These are phyloP conservation scores for Crotalaria pallida DNA, from an alignment of 306 rosid genomes.

Conservation along the genomic window DNA sequence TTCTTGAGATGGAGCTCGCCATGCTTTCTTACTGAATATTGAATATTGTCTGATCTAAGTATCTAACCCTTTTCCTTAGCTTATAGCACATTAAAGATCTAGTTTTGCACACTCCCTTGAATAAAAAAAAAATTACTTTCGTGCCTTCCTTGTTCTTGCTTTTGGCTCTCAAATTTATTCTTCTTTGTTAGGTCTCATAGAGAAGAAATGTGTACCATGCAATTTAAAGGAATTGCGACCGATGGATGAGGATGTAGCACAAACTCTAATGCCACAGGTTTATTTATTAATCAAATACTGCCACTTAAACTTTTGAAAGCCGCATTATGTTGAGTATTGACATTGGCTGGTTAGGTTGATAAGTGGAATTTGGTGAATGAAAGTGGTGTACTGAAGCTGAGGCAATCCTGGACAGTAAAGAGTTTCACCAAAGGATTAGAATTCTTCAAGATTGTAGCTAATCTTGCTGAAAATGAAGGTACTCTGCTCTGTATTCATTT, in stretches of 20 bases:
- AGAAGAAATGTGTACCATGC: conserved; percentile 85
- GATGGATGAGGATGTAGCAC: conserved; percentile 67
- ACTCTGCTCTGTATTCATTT: background rate
- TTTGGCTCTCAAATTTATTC: background rate
- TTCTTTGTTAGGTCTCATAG: conserved; percentile 41
- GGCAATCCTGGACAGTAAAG: conserved; percentile 57
- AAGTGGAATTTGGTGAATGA: conserved; percentile 67
- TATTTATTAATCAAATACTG: background rate
- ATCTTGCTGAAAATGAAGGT: conserved; percentile 81
- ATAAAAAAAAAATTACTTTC: too few species aligned
- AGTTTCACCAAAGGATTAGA: conserved; percentile 76
- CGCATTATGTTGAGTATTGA: background rate
- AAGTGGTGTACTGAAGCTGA: conserved; percentile 52
- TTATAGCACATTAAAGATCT: too few species aligned
- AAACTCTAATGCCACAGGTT: conserved; percentile 56
- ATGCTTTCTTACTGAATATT: background rate
- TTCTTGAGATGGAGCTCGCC: background rate
- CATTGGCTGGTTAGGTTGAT: conserved; percentile 37
- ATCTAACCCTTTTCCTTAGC: background rate
- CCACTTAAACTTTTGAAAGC: background rate
- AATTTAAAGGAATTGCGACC: conserved; percentile 56
- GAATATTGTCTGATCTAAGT: background rate
- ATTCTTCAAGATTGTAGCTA: conserved; percentile 55
- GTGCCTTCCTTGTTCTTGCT: too few species aligned
- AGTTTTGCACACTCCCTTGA: too few species aligned